Evolutionary conservation across 163 green algal genomes (phyloP).

Genomic region (Chlamydomonas reinhardtii): DNA sequence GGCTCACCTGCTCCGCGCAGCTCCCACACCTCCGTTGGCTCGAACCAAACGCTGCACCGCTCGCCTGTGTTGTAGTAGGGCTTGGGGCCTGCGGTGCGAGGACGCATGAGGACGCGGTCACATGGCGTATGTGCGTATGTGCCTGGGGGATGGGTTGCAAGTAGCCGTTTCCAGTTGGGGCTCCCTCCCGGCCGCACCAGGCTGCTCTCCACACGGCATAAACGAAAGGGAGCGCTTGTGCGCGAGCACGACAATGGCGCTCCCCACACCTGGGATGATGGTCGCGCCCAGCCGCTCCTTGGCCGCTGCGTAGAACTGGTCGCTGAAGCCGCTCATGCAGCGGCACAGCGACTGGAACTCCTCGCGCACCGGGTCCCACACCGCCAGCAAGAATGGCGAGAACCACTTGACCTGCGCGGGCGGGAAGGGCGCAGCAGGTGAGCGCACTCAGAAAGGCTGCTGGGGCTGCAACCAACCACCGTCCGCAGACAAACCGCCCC

Average conservation of each 20-base stretch:
- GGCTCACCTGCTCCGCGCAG: constrained; percentile 78
- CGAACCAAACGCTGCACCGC: constrained; percentile 87
- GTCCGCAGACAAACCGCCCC: too few species aligned
- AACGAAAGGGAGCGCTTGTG: too few species aligned
- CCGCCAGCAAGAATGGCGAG: constrained; percentile 91
- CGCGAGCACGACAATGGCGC: too few species aligned
- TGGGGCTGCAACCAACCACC: too few species aligned
- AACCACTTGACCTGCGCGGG: constrained; percentile 84
- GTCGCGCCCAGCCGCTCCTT: constrained; percentile 66
- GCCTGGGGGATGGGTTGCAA: too few species aligned
- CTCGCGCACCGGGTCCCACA: constrained; percentile 82
- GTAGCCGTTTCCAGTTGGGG: too few species aligned
- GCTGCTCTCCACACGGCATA: too few species aligned
- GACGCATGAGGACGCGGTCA: background rate
- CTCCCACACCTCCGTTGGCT: constrained; percentile 84
- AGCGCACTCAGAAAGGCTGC: too few species aligned
- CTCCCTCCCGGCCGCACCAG: too few species aligned
- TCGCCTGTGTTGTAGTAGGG: constrained; percentile 85
- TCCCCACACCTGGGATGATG: constrained; percentile 42
- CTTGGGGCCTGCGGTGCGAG: constrained; percentile 54
- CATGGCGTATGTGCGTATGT: too few species aligned
- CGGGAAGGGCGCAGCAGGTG: background rate
- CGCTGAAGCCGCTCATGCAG: constrained; percentile 88
- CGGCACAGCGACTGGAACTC: constrained; percentile 75
- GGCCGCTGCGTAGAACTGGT: constrained; percentile 86